These are phyloP conservation scores for Chaetomium sp. DNA, from an alignment of 2,329 filamentous ascomycete genomes.

Conservation along the genomic window DNA sequence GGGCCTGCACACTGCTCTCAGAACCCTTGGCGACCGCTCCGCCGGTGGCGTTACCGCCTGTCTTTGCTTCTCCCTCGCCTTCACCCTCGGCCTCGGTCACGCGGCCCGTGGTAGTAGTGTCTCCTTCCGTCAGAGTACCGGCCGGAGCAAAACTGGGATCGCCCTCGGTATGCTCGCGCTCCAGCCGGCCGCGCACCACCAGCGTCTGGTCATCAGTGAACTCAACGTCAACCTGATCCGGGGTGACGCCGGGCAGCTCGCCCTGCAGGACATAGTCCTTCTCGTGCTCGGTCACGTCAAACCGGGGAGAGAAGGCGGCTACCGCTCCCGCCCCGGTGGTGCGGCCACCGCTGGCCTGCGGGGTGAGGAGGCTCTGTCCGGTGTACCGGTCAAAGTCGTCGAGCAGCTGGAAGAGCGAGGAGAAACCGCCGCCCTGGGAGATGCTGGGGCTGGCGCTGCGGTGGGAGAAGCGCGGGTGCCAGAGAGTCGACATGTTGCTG, in stretches of 20 bases:
- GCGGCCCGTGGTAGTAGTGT: conserved; percentile 12
- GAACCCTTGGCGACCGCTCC: too few species aligned
- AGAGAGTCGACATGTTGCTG: conserved; percentile 17
- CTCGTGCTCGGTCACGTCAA: conserved; percentile 68
- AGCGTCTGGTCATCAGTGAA: conserved; percentile 73
- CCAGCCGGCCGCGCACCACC: conserved; percentile 61
- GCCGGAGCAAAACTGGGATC: conserved; percentile 36
- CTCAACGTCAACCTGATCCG: conserved; percentile 69
- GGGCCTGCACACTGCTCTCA: neutral
- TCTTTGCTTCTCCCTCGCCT: conserved; percentile 23
- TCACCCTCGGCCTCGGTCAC: conserved; percentile 23
- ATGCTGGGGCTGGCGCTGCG: neutral
- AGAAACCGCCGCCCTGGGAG: conserved; percentile 28
- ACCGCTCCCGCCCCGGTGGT: neutral
- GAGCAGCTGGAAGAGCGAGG: conserved; percentile 57
- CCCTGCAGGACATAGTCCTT: conserved; percentile 69
- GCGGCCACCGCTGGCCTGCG: conserved; percentile 14
- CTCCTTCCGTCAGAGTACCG: conserved; percentile 32
- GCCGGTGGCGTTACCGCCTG: too few species aligned
- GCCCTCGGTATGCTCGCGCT: conserved; percentile 47
- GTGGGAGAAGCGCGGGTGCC: conserved; percentile 14
- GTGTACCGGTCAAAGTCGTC: conserved; percentile 57
- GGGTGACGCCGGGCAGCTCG: conserved; percentile 69
- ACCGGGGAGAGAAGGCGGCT: conserved; percentile 63
- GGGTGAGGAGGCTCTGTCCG: conserved; percentile 21